Conservation (phyloP, 805 yeast species). For the Isabelozyma heimii region DNA sequence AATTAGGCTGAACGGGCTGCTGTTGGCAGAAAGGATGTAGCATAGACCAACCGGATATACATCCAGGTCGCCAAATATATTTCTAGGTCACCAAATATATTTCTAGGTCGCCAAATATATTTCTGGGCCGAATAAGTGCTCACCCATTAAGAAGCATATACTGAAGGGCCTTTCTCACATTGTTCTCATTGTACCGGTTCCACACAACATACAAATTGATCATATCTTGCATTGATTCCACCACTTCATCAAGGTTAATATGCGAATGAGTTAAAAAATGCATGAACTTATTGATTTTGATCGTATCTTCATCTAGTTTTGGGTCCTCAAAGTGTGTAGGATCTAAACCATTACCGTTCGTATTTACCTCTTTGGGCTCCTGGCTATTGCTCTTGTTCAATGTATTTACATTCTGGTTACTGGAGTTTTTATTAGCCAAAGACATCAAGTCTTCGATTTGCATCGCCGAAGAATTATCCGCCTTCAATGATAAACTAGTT, state of each 20-base stretch:
- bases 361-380: neutral
- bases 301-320: constrained; percentile 34
- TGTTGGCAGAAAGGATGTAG: no score
- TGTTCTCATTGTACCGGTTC: constrained; percentile 77
- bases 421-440: constrained; percentile 8
- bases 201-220: constrained; percentile 79
- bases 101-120: no score
- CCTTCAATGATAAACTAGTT: constrained; percentile 5
- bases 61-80: no score
- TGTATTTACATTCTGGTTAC: neutral
- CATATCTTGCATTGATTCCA: constrained; percentile 82
- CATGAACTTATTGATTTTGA: constrained; percentile 54
- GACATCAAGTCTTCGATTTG: constrained; percentile 39
- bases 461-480: constrained; percentile 12
- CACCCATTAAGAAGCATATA: constrained; percentile 33
- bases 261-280: constrained; percentile 72
- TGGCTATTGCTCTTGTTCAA: neutral
- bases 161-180: constrained; percentile 49
- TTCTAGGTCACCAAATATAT: no score
- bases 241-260: constrained; percentile 71
- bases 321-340: constrained; percentile 19
- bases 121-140: neutral
- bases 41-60: no score
- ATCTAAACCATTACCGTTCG: constrained; percentile 3
- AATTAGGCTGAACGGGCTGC: neutral